Percentiles rank a stretch among this genome's conserved stretches.
Evolutionary conservation across 1,284 basidiomycete species (phyloP).

Genomic region (Malassezia psittaci): DNA sequence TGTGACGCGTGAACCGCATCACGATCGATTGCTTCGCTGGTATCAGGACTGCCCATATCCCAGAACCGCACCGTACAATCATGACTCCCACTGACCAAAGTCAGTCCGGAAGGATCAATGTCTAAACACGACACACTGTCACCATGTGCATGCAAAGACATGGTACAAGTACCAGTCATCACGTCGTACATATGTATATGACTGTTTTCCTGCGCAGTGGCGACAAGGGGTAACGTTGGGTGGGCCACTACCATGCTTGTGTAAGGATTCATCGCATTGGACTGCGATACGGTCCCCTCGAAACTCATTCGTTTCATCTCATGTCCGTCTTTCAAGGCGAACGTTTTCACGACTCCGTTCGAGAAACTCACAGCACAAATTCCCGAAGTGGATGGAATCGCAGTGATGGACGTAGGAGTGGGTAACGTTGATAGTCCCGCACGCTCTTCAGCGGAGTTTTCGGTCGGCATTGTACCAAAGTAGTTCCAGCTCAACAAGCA

Average conservation of each 20-base stretch:
- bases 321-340: constrained; percentile 73
- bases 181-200: constrained; percentile 82
- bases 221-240: constrained; percentile 75
- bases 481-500: constrained; percentile 64
- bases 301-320: constrained; percentile 53
- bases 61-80: constrained; percentile 91
- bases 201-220: constrained; percentile 87
- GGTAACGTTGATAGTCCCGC: constrained; percentile 48
- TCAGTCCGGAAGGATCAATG: constrained; percentile 73
- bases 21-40: not conserved
- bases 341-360: constrained; percentile 79
- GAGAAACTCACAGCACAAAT: constrained; percentile 65
- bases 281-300: not conserved
- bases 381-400: constrained; percentile 54
- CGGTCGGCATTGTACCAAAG: constrained; percentile 50
- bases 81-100: constrained; percentile 77
- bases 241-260: constrained; percentile 83
- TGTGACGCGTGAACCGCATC: constrained; percentile 35
- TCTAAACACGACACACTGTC: constrained; percentile 82
- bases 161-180: constrained; percentile 67
- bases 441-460: constrained; percentile 33
- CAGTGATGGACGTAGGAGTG: constrained; percentile 71
- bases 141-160: constrained; percentile 80
- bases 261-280: constrained; percentile 51
- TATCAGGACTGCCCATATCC: constrained; percentile 60